phyloP scores from a whole-genome alignment of 306 rosid genomes.

The Lupinus albus region DNA sequence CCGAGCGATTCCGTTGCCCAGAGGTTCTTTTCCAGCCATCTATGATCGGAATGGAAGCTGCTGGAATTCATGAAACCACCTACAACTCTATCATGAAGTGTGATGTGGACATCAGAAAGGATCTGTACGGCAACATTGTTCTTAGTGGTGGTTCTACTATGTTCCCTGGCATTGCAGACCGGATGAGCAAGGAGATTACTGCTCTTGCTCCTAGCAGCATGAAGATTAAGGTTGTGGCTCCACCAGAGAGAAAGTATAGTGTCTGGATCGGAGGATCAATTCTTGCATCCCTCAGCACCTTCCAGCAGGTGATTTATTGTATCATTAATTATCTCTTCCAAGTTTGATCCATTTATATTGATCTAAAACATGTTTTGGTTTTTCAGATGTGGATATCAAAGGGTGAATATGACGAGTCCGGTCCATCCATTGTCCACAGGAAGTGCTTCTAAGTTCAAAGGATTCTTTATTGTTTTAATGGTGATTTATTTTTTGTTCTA shows the following conservation, averaged over 20 bases:
- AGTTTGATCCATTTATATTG: background rate
- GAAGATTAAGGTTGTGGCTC: slow-evolving; percentile 87
- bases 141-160: slow-evolving; percentile 86
- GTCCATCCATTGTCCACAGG: slow-evolving; percentile 86
- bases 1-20: slow-evolving; percentile 88
- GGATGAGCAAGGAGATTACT: slow-evolving; percentile 87
- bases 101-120: slow-evolving; percentile 82
- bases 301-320: slow-evolving; percentile 67
- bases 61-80: slow-evolving; percentile 86
- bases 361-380: slow-evolving; percentile 18
- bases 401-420: slow-evolving; percentile 83
- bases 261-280: slow-evolving; percentile 93
- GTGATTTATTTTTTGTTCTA: slow-evolving; percentile 58
- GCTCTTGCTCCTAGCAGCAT: slow-evolving; percentile 91
- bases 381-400: slow-evolving; percentile 84
- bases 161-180: slow-evolving; percentile 91
- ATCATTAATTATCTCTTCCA: background rate
- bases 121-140: slow-evolving; percentile 81
- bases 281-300: slow-evolving; percentile 87
- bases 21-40: slow-evolving; percentile 89
- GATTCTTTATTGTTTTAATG: slow-evolving; percentile 58
- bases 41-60: slow-evolving; percentile 87
- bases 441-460: slow-evolving; percentile 66
- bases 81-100: slow-evolving; percentile 86
- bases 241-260: slow-evolving; percentile 88